Evolutionary conservation across 225 moss, liverwort and hornwort species (phyloP), one percentile per base, ranked within the genome.

Genomic region (Pseudisothecium myosuroides): DNA sequence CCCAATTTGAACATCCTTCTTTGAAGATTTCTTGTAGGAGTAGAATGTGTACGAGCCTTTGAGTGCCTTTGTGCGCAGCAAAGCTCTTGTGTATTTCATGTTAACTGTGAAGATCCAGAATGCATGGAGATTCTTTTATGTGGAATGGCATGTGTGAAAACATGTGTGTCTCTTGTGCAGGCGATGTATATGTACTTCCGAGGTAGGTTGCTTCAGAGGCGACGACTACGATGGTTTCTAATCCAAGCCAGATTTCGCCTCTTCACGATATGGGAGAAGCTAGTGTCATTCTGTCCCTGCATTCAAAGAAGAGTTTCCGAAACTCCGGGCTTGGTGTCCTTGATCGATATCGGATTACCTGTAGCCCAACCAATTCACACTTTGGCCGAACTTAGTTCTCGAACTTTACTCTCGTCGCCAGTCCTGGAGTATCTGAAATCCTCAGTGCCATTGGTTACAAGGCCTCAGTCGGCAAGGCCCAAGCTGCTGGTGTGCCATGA

Each of bases 401-500:
- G 41, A 41, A 86, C 89, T 31, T 91, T 95, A 80, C 90, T 94
- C 58, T 87, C 58, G 19, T 98, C 95, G 43, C 91, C 93, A n/a
- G n/a, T 85, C 9, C 76, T 92, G 47, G 93, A 90, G 80, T 96
- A 92, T 92, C 87, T 95, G 92, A 96, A 85, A 91, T 86, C 94
- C 80, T 95, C 96, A 12, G 92, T 96, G 36, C 91, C 94, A 12
- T 58, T 97, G 80, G 79, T 75, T 76, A 17, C 49, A 24, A 66
- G 65, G 41, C 50, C 41, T 37, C 71, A 37, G n/a, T 85, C 87
- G 61, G 90, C 92, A 41, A 93, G 96, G 54, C 93, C 98, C 29
- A 92, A 92, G 87, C 89, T 98, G 68, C 96, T 98, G 56, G 98
- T 94, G 60, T 98, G 98, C 47, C 98, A 98, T 90, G 98, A 98